Conservation (phyloP, 164 flowering plant genomes). For the Stephania japonica region DNA sequence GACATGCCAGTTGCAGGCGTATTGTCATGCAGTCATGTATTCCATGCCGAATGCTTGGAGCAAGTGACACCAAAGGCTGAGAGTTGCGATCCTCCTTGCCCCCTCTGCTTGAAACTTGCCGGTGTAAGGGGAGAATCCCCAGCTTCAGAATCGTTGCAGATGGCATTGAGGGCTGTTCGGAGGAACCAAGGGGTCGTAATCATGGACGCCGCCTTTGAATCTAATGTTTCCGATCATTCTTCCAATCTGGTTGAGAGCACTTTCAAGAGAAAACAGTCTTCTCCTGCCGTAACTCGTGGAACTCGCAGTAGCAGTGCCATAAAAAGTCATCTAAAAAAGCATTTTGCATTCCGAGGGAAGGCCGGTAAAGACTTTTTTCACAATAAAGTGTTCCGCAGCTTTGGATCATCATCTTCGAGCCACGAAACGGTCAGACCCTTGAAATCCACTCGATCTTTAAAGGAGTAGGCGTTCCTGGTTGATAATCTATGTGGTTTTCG, state of each 20-base stretch:
- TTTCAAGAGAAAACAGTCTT: conserved; percentile 19
- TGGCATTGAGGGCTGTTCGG: conserved; percentile 28
- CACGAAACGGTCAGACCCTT: conserved; percentile 11
- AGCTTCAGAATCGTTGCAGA: conserved; percentile 32
- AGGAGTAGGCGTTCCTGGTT: conserved; percentile 1
- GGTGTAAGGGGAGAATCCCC: conserved; percentile 22
- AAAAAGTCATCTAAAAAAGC: conserved; percentile 31
- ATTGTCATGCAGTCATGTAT: conserved; percentile 44
- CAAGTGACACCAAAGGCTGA: conserved; percentile 39
- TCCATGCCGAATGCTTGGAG: conserved; percentile 53
- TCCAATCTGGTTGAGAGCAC: conserved; percentile 15
- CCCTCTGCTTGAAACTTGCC: conserved; percentile 30
- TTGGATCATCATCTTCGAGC: conserved; percentile 25
- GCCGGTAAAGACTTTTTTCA: conserved; percentile 22
- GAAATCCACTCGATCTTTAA: conserved; percentile 11
- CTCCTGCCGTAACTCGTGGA: conserved; percentile 7
- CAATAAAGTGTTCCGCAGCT: conserved; percentile 21
- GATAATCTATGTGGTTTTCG: background rate
- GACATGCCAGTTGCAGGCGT: conserved; percentile 48
- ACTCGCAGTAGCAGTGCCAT: conserved; percentile 18
- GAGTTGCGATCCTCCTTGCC: conserved; percentile 46
- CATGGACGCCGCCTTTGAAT: conserved; percentile 16
- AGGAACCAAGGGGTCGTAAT: conserved; percentile 22
- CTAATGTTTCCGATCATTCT: conserved; percentile 9
- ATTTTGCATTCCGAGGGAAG: conserved; percentile 30